Conservation (phyloP, 129 eudicot genomes). For the Oenanthe sinensis region DNA sequence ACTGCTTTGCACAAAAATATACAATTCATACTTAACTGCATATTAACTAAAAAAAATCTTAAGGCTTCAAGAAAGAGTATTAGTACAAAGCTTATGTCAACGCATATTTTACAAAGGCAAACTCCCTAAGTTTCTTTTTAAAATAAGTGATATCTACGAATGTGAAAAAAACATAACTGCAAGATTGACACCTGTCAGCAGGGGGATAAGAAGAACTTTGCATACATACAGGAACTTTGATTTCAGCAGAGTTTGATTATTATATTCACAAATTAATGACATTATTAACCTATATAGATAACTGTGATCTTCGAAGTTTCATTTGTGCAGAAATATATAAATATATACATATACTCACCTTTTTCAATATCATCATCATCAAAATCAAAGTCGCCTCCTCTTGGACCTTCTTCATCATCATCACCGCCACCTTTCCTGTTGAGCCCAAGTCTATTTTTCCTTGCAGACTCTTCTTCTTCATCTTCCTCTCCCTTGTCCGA, state of each 20-base stretch:
- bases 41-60: neutral
- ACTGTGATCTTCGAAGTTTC: conserved; percentile 1
- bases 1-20: neutral
- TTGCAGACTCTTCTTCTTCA: conserved; percentile 81
- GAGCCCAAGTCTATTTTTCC: conserved; percentile 70
- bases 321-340: neutral
- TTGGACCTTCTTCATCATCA: conserved; percentile 94
- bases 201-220: neutral
- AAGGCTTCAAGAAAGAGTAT: neutral
- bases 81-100: neutral
- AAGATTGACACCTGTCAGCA: neutral
- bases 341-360: conserved; percentile 36
- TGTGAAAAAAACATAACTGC: neutral
- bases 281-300: neutral
- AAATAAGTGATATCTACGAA: neutral
- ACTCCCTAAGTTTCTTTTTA: neutral
- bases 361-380: conserved; percentile 94
- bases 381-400: conserved; percentile 85
- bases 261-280: neutral
- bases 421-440: conserved; percentile 65
- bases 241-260: neutral
- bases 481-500: conserved; percentile 91
- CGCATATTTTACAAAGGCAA: neutral
- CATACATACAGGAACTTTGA: neutral
- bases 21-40: neutral